Conservation (phyloP, 768 basidiomycete genomes). For the Trametes cingulata region DNA sequence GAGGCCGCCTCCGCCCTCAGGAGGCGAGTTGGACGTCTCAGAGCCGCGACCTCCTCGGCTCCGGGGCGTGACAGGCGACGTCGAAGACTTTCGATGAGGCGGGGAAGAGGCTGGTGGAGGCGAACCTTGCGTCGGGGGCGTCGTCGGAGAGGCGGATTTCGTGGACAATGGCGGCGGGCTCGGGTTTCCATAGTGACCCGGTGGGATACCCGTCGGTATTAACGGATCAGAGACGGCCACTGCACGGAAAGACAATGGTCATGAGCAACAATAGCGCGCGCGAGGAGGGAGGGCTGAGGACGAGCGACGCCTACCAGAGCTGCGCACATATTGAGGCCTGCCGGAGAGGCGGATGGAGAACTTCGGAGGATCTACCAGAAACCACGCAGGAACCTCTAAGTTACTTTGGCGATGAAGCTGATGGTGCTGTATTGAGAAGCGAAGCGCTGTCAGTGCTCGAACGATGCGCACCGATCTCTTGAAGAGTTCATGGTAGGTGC, state of each 20-base stretch:
- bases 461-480: conserved; percentile 26
- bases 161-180: conserved; percentile 7
- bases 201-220: conserved; percentile 6
- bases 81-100: conserved; percentile 26
- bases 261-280: neutral
- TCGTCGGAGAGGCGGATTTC: conserved; percentile 5
- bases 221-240: conserved; percentile 9
- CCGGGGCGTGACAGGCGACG: conserved; percentile 25
- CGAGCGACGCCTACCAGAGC: conserved; percentile 5
- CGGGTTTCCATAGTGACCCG: conserved; percentile 17
- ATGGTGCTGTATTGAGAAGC: conserved; percentile 37
- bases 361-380: conserved; percentile 39
- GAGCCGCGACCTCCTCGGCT: conserved; percentile 20
- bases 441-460: conserved; percentile 15
- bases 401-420: conserved; percentile 22
- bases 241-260: neutral
- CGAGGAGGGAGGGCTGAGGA: neutral
- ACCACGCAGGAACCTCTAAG: conserved; percentile 37
- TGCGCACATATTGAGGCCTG: conserved; percentile 22
- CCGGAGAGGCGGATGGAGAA: conserved; percentile 47
- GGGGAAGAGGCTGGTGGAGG: conserved; percentile 10
- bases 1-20: conserved; percentile 45
- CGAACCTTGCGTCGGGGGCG: conserved; percentile 9
- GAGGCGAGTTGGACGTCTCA: conserved; percentile 22
- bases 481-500: conserved; percentile 49